Evolutionary conservation across 768 basidiomycete genomes (phyloP), one percentile per base, ranked within the genome.

Genomic region (Boletellus sp.): DNA sequence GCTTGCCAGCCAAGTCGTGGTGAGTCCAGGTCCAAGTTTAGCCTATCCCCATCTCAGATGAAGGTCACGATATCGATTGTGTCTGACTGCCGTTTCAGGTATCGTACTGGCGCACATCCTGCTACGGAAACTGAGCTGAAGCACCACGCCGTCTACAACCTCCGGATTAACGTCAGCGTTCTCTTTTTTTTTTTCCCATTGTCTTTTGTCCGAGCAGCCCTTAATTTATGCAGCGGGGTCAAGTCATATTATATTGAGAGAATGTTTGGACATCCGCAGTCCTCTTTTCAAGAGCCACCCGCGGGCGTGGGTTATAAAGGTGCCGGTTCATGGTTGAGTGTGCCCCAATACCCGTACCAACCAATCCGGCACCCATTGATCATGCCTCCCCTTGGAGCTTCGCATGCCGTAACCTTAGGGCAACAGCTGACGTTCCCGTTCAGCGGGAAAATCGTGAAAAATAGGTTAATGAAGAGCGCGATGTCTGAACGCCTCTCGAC

Each of bases 401-500:
- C 59, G n/a, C 39, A 57, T 46, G 52, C 62, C 28, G 42, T 56
- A 16, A 58, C 52, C 10, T 53, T 68, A 47, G 55, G 48, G 3
- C 64, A 70, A 36, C 50, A 60, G 1, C 39, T 68, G 12, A 59
- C 51, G 1, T 66, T 68, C 40, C 56, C 66, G 3, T 68, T 68
- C 47, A 70, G 66, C 41, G 57, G 60, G 12, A 66, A 60, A 50
- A 56, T 31, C 1, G 56, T 65, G 1, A 69, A 54, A 54, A 70
- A 70, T 48, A 69, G 50, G 45, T 24, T 68, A 43, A 55, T 68
- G 62, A 68, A 68, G 52, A 67, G 67, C 45, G 67, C 67, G 1
- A 70, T 68, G 67, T 70, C 67, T 6, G 67, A 68, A 40, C 65
- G 69, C 12, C 60, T 68, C 36, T 67, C 67, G 4, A 69, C 69